Base-by-base conservation (phyloP, 805 yeast species). In the Phaffomyces antillensis region DNA sequence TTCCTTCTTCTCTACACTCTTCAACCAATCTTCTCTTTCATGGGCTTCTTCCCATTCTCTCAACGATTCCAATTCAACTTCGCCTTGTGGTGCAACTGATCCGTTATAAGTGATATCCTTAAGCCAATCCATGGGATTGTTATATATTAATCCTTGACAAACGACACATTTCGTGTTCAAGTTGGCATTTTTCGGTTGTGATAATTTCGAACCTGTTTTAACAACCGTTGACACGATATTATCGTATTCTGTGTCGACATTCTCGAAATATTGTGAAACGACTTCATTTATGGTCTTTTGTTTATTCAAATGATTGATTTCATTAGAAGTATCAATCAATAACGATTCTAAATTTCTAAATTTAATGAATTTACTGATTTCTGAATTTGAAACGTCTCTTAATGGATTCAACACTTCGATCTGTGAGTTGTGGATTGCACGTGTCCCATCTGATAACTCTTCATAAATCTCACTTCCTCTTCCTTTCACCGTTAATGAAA, bases 201-300 rank as follows among this genome's bases (percentile, higher is more conserved):
- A 73, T 38, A 90, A 64, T 60, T 91, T 89, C 40, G 81, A 81
- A 6, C 93, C 96, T 0, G 96, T 89, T 52, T 86, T 82, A 13
- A 89, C 89, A 18, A 91, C 97, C 0, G 98, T 90, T 0, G 96
- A 84, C 3, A 90, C 89, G 3, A 91, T 86, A 45, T 91, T 86
- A 0, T 96, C 89, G 58, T 89, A 89, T 15, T 81, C 89, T 7
- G 72, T 72, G 56, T 87, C 96, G 23, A 90, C 77, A 31, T 72
- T 71, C 28, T 68, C 72, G 54, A 87, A 87, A 62, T 91, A 91
- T 41, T 79, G 75, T 25, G 78, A 69, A 1, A 89, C 81, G 41
- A 91, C 71, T 56, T 87, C 95, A 54, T 86, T 83, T 17, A 91
- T 82, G 2, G 96, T 85, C 73, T 83, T 85, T 53, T 82, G 80